Percentiles rank a stretch among this genome's conserved stretches.
phyloP scores from a whole-genome alignment of 2,329 filamentous ascomycete species.

The Stachybotrys chartarum region DNA sequence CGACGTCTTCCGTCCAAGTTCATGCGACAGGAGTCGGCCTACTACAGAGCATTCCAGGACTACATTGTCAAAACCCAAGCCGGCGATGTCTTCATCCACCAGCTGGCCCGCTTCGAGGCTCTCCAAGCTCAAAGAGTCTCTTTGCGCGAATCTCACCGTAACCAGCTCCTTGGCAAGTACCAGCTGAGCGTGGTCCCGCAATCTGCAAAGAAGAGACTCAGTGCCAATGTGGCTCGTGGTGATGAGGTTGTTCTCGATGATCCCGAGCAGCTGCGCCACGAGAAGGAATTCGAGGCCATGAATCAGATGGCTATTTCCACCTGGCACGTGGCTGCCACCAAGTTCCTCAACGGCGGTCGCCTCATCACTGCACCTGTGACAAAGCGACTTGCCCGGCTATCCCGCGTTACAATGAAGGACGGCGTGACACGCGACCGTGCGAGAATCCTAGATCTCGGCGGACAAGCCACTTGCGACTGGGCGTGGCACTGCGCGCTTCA shows the following conservation, averaged over 20 bases:
- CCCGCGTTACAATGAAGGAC: slow-evolving; percentile 33
- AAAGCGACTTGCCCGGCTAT: slow-evolving; percentile 51
- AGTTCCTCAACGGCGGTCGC: slow-evolving; percentile 56
- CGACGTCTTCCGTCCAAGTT: slow-evolving; percentile 46
- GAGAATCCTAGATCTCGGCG: slow-evolving; percentile 79
- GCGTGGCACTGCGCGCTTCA: slow-evolving; percentile 87
- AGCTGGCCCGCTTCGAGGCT: slow-evolving; percentile 78
- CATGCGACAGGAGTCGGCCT: slow-evolving; percentile 62
- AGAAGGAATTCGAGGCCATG: slow-evolving; percentile 76
- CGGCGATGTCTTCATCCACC: slow-evolving; percentile 76
- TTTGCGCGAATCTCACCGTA: slow-evolving; percentile 64
- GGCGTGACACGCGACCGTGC: slow-evolving; percentile 44
- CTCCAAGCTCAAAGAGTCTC: slow-evolving; percentile 77
- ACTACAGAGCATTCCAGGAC: slow-evolving; percentile 81
- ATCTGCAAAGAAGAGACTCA: slow-evolving; percentile 65
- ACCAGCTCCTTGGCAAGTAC: slow-evolving; percentile 79
- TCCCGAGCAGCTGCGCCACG: slow-evolving; percentile 54
- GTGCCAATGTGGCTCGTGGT: slow-evolving; percentile 64
- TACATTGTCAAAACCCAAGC: slow-evolving; percentile 58
- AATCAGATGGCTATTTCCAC: slow-evolving; percentile 57
- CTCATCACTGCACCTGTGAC: slow-evolving; percentile 58
- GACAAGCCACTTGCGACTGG: slow-evolving; percentile 84
- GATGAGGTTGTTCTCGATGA: slow-evolving; percentile 59
- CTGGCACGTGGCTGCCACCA: slow-evolving; percentile 56
- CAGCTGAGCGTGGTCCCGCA: slow-evolving; percentile 64